Conservation (phyloP, 2,329 filamentous ascomycete genomes). For the Ophidiomyces ophidiicola region DNA sequence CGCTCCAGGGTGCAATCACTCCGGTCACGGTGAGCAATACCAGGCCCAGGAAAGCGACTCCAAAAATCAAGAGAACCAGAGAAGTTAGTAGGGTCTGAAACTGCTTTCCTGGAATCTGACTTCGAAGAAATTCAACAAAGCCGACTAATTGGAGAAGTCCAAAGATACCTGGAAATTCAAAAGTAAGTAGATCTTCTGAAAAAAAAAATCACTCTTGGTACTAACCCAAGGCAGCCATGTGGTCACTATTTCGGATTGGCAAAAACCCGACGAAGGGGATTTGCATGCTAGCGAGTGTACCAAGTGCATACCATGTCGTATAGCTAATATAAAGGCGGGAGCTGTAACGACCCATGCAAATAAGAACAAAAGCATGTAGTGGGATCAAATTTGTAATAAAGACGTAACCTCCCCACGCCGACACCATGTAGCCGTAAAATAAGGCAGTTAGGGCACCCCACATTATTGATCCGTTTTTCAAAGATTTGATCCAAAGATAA, state of each 20-base stretch:
- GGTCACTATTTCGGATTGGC: slow-evolving; percentile 91
- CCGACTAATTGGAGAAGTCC: slow-evolving; percentile 87
- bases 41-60: slow-evolving; percentile 61
- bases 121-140: slow-evolving; percentile 79
- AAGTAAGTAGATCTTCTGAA: slow-evolving; percentile 17
- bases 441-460: slow-evolving; percentile 91
- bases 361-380: slow-evolving; percentile 81
- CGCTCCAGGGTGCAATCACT: slow-evolving; percentile 92
- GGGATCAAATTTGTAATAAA: slow-evolving; percentile 98
- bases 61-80: slow-evolving; percentile 62
- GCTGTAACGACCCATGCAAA: slow-evolving; percentile 95
- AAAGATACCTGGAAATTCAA: slow-evolving; percentile 66
- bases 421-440: slow-evolving; percentile 99
- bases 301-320: slow-evolving; percentile 93
- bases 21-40: slow-evolving; percentile 71
- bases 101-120: slow-evolving; percentile 80
- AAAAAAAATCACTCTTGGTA: slow-evolving; percentile 9
- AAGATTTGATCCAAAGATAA: slow-evolving; percentile 96
- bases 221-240: slow-evolving; percentile 90
- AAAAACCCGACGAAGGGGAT: slow-evolving; percentile 97
- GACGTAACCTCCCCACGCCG: slow-evolving; percentile 97
- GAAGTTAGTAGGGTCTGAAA: slow-evolving; percentile 81
- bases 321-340: slow-evolving; percentile 90
- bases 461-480: slow-evolving; percentile 91
- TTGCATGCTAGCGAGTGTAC: slow-evolving; percentile 96